Evolutionary conservation across 164 flowering plant species (phyloP).

Genomic region (Kalanchoe fedtschenkoi): DNA sequence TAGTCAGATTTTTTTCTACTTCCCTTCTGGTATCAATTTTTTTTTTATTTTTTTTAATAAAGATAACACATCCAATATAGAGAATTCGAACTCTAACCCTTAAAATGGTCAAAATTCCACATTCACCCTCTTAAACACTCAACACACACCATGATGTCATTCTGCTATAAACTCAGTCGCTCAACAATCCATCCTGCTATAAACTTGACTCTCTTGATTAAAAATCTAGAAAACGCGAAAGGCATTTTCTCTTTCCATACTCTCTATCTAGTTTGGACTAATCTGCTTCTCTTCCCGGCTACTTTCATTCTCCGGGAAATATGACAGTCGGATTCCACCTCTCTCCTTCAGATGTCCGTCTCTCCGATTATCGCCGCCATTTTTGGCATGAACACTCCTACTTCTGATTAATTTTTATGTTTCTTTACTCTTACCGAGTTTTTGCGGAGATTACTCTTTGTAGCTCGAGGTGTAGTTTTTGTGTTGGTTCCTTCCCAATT

Average conservation of each 20-base stretch:
- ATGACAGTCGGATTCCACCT: slow-evolving; percentile 13
- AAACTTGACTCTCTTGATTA: no score
- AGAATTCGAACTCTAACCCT: no score
- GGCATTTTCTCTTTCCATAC: no score
- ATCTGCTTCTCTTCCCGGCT: neutral
- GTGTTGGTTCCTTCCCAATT: neutral
- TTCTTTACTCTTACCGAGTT: no score
- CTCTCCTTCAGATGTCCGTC: slow-evolving; percentile 16
- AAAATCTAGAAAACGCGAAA: slow-evolving; percentile 2
- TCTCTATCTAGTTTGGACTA: slow-evolving; percentile 7
- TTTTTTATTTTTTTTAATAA: no score
- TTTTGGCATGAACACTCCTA: slow-evolving; percentile 40
- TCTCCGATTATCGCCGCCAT: slow-evolving; percentile 41
- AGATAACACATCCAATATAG: no score
- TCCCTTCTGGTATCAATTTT: no score
- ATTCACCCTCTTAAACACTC: no score
- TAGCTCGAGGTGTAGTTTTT: neutral
- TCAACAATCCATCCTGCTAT: neutral
- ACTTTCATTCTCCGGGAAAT: slow-evolving; percentile 6
- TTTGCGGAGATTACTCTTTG: slow-evolving; percentile 12
- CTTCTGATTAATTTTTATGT: slow-evolving; percentile 6
- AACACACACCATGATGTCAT: no score
- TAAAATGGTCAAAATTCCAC: no score
- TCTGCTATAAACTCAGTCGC: neutral
- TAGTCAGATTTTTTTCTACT: neutral